A percentile compares a stretch with the other conserved stretches of the same genome.
Evolutionary conservation across 2,329 filamentous ascomycete species (phyloP).

Genomic region (Alternaria arborescens): DNA sequence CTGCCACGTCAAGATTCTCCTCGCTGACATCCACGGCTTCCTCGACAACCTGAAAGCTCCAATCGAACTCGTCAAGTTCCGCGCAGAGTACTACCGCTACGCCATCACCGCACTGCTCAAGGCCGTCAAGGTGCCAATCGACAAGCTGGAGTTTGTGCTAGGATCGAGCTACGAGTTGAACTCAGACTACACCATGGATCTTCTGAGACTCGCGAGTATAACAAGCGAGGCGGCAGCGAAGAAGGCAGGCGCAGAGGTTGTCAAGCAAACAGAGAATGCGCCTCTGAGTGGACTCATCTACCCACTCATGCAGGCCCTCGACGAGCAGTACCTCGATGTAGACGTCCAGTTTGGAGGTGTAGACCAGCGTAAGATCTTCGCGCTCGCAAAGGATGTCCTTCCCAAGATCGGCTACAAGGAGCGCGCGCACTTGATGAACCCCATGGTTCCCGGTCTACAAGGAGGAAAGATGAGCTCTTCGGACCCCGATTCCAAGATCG

Average conservation of each 20-base stretch:
- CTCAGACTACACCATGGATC: constrained; percentile 81
- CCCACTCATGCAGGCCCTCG: constrained; percentile 87
- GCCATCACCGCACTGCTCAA: constrained; percentile 78
- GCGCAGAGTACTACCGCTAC: constrained; percentile 83
- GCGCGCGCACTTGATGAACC: constrained; percentile 78
- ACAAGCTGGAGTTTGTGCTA: constrained; percentile 82
- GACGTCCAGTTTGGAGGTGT: constrained; percentile 83
- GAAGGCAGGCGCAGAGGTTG: constrained; percentile 90
- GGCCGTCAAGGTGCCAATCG: constrained; percentile 79
- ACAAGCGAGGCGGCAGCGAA: constrained; percentile 83
- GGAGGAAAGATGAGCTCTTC: constrained; percentile 80
- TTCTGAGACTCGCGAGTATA: constrained; percentile 77
- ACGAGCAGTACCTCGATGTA: constrained; percentile 82
- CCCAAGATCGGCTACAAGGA: constrained; percentile 84
- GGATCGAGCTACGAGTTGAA: constrained; percentile 82
- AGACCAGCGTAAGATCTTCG: constrained; percentile 91
- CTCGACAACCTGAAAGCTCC: constrained; percentile 87
- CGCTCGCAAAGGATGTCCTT: constrained; percentile 82
- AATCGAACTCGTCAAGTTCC: constrained; percentile 82
- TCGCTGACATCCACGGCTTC: constrained; percentile 73
- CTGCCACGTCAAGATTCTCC: constrained; percentile 81
- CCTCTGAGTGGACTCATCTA: constrained; percentile 79
- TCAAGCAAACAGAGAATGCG: constrained; percentile 87
- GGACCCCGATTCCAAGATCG: constrained; percentile 84
- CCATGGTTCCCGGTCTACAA: constrained; percentile 87